Evolutionary conservation across 805 yeast species (phyloP), one percentile per base, ranked within the genome.

Genomic region (Wickerhamomyces bisporus): DNA sequence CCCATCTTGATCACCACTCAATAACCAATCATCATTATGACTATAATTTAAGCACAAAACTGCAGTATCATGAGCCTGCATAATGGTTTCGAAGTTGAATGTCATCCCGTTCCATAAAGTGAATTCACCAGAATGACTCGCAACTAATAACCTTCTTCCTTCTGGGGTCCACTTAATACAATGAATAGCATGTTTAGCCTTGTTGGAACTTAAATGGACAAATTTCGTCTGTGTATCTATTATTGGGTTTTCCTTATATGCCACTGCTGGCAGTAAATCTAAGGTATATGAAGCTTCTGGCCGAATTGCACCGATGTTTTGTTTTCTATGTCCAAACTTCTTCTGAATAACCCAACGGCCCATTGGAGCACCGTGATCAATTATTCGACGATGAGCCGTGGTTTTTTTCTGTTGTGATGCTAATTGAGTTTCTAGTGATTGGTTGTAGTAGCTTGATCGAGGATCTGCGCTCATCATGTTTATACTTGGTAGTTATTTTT

Each of bases 51-150:
- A 65, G 1, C 91, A 70, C 25, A 88, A 72, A 26, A 93, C 83
- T 0, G 96, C 88, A 42, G 83, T 71, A 58, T 93, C 99, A 62
- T 93, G 99, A 1, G 98, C 98, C 66, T 93, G 98, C 94, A 89
- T 93, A 47, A 93, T 88, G 38, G 96, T 86, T 59, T 93, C 99
- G 57, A 93, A 88, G 57, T 86, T 87, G 64, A 91, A 93, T 9
- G 95, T 82, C 70, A 85, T 76, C 10, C 98, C 97, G 59, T 89
- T 88, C 98, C 98, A 93, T 32, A 93, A 67, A 11, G 98, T 89
- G 62, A 93, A 89, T 58, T 93, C 99, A 30, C 99, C 99, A 40
- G 86, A 77, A 63, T 85, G 87, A 21, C 91, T 78, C 0, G 95
- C 95, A 6, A 94, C 95, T 20, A 93, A 69, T 35, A 93, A 66